Conservation (phyloP, 345 rosid species). For the Murraya koenigii region DNA sequence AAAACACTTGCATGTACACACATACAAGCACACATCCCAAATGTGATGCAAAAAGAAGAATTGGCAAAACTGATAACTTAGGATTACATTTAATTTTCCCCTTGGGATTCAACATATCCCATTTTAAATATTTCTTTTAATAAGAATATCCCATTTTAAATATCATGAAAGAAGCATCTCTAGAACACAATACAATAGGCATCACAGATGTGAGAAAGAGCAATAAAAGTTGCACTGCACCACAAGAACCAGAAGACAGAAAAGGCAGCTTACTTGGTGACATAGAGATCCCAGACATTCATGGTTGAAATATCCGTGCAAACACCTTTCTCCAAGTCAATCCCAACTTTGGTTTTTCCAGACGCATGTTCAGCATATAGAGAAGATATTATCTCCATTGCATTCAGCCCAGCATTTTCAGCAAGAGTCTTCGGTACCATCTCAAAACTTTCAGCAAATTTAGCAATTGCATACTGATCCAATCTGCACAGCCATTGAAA, state of each 20-base stretch:
- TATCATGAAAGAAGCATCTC: neutral
- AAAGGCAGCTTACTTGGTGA: constrained; percentile 64
- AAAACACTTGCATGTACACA: neutral
- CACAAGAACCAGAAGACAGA: neutral
- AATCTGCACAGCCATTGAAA: constrained; percentile 48
- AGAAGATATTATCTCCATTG: constrained; percentile 91
- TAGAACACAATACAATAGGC: neutral
- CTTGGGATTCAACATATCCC: neutral
- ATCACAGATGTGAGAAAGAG: neutral
- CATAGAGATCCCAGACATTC: constrained; percentile 84
- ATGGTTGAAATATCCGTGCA: constrained; percentile 67
- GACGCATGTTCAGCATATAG: constrained; percentile 90
- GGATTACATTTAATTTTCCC: neutral
- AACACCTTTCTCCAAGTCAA: constrained; percentile 79
- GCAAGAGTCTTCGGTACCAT: constrained; percentile 87
- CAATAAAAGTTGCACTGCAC: neutral
- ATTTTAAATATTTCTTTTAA: neutral
- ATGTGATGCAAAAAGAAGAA: neutral
- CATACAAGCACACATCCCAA: neutral
- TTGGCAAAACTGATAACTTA: neutral
- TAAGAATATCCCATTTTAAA: neutral
- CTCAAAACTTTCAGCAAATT: constrained; percentile 98
- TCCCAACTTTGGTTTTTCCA: constrained; percentile 84
- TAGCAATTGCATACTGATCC: constrained; percentile 93
- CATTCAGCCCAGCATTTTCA: constrained; percentile 95